These are phyloP conservation scores for Kickxella alabastrina DNA, from an alignment of 192 early-diverging fungal genomes.

Conservation along the genomic window DNA sequence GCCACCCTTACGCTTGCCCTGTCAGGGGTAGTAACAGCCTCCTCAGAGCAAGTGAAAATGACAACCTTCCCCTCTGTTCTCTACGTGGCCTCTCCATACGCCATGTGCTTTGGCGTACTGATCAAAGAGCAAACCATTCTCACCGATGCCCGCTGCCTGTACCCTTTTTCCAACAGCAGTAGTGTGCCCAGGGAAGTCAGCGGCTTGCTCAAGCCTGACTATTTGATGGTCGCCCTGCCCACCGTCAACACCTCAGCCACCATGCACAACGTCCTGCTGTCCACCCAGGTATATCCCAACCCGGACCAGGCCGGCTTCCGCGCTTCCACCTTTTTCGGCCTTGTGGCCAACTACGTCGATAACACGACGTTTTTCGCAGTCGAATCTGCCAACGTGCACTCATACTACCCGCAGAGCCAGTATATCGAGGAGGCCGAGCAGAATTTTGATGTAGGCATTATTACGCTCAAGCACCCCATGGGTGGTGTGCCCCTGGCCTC, in stretches of 20 bases:
- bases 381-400: constrained; percentile 35
- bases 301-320: constrained; percentile 25
- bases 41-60: constrained; percentile 18
- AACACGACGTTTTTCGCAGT: constrained; percentile 45
- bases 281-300: constrained; percentile 31
- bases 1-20: constrained; percentile 1
- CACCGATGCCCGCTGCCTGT: constrained; percentile 48
- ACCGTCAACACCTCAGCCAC: constrained; percentile 26
- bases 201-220: constrained; percentile 30
- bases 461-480: constrained; percentile 32
- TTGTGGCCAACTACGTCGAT: constrained; percentile 32
- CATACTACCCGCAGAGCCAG: constrained; percentile 50
- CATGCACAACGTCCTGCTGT: constrained; percentile 43
- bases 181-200: constrained; percentile 18
- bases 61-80: constrained; percentile 33
- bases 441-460: constrained; percentile 48
- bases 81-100: constrained; percentile 39
- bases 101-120: constrained; percentile 40
- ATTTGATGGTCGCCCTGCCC: constrained; percentile 44
- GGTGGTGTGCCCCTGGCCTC: constrained; percentile 9
- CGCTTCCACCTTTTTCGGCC: constrained; percentile 35
- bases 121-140: constrained; percentile 32
- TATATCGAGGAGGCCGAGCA: constrained; percentile 22
- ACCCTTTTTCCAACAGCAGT: constrained; percentile 36
- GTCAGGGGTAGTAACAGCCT: not conserved